These are phyloP conservation scores for Epichloe uncinata DNA, from an alignment of 2,329 filamentous ascomycete species.

Conservation along the genomic window DNA sequence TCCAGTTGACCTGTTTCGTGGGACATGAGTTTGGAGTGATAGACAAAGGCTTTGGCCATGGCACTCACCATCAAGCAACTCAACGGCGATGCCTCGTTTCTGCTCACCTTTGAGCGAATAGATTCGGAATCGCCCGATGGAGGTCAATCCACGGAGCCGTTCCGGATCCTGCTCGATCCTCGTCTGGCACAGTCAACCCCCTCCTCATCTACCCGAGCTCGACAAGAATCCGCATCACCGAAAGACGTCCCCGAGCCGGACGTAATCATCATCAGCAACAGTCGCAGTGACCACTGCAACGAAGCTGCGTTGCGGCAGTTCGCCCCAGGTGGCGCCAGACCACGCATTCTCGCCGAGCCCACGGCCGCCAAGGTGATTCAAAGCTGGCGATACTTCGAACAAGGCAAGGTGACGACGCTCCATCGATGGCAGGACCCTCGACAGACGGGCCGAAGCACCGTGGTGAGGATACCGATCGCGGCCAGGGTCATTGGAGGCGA, in stretches of 20 bases:
- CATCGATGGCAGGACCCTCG: constrained; percentile 32
- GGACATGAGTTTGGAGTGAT: neutral
- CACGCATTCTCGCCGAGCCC: constrained; percentile 53
- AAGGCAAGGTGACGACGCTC: constrained; percentile 30
- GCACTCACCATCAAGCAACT: constrained; percentile 49
- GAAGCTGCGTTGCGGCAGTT: constrained; percentile 54
- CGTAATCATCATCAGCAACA: constrained; percentile 32
- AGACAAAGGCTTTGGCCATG: constrained; percentile 28
- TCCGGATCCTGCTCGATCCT: constrained; percentile 58
- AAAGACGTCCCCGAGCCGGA: constrained; percentile 29
- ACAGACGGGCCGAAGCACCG: constrained; percentile 18
- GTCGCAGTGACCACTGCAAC: constrained; percentile 54
- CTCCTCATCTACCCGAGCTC: constrained; percentile 31
- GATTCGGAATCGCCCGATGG: constrained; percentile 11
- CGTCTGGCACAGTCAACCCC: constrained; percentile 44
- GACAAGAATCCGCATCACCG: constrained; percentile 39
- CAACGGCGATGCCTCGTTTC: constrained; percentile 51
- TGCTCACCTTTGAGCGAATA: constrained; percentile 47
- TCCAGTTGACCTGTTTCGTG: neutral
- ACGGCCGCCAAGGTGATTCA: constrained; percentile 50
- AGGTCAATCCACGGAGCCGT: constrained; percentile 26
- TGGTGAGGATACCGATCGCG: constrained; percentile 38
- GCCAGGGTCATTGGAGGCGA: constrained; percentile 36
- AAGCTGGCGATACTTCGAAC: constrained; percentile 55
- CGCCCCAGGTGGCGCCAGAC: constrained; percentile 35